Evolutionary conservation across 345 rosid genomes (phyloP).

Genomic region (Lepidium africanum): DNA sequence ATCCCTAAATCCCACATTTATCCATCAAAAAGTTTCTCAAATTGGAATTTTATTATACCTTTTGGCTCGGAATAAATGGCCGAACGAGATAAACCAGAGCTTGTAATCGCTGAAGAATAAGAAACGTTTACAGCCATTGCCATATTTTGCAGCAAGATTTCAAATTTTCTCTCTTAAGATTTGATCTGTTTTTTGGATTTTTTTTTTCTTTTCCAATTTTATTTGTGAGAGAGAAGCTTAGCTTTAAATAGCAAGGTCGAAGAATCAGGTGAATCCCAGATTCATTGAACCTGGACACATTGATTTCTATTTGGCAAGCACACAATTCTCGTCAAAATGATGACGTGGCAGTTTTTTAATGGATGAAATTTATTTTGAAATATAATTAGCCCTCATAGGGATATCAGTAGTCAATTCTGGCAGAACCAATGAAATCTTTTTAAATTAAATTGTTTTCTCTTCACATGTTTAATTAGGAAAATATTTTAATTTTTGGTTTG

Average conservation of each 20-base stretch:
- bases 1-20: background rate
- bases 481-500: too few relatives aligned
- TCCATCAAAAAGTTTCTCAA: background rate
- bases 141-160: slow-evolving; percentile 23
- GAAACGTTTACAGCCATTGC: slow-evolving; percentile 34
- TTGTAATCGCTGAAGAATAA: slow-evolving; percentile 29
- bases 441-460: background rate
- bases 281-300: slow-evolving; percentile 37
- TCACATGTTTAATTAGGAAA: background rate
- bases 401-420: slow-evolving; percentile 11
- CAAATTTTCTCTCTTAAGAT: background rate
- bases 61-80: slow-evolving; percentile 29
- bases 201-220: background rate
- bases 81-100: slow-evolving; percentile 21
- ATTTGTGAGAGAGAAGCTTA: background rate
- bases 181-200: background rate
- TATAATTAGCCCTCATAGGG: background rate
- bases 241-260: background rate
- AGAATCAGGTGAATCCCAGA: background rate
- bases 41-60: slow-evolving; percentile 18
- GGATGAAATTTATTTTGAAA: background rate
- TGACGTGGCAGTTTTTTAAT: slow-evolving; percentile 9
- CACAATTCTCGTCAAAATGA: background rate
- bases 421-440: background rate
- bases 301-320: background rate